Conservation (phyloP, 78 protist species). For the Cavenderia fasciculata region DNA sequence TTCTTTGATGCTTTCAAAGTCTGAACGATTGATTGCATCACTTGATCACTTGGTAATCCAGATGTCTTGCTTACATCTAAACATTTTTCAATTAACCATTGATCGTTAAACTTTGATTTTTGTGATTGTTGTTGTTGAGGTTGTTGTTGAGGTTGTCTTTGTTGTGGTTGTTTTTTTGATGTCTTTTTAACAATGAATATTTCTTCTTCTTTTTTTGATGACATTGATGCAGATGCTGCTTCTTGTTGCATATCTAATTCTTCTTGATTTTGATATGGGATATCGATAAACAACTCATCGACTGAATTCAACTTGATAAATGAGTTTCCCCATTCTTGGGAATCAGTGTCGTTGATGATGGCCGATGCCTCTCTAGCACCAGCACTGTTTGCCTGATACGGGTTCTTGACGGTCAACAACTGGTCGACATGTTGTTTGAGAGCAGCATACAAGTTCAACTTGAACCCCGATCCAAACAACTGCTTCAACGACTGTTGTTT, state of each 20-base stretch:
- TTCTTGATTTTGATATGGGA: background rate
- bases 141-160: background rate
- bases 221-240: background rate
- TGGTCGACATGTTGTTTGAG: background rate
- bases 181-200: background rate
- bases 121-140: background rate
- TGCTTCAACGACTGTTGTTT: slow-evolving; percentile 50
- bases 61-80: background rate
- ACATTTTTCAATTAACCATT: slow-evolving; percentile 53
- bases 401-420: slow-evolving; percentile 6
- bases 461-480: slow-evolving; percentile 26
- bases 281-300: slow-evolving; percentile 8
- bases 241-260: background rate
- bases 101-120: background rate
- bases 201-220: background rate
- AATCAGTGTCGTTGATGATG: slow-evolving; percentile 37
- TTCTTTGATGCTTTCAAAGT: slow-evolving; percentile 1
- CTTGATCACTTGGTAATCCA: slow-evolving; percentile 19
- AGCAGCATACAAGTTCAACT: slow-evolving; percentile 5
- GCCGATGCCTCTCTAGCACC: background rate
- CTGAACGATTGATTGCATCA: background rate
- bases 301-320: slow-evolving; percentile 8
- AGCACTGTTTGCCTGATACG: slow-evolving; percentile 7
- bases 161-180: no score
- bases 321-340: slow-evolving; percentile 27